These are phyloP conservation scores for Pseudotsuga menziesii DNA, from an alignment of 75 land plant genomes.

Conservation along the genomic window DNA sequence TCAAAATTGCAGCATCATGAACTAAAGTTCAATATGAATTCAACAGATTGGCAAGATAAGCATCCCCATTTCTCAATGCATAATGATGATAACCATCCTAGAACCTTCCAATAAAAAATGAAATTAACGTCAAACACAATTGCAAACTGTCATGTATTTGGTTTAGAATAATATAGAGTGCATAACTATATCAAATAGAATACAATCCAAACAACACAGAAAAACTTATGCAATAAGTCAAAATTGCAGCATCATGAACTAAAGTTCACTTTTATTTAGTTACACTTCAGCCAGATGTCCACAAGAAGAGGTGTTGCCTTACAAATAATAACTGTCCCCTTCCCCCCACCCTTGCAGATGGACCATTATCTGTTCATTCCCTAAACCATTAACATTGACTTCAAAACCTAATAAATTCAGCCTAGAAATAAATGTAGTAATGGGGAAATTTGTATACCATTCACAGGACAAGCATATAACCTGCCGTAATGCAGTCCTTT, in stretches of 20 bases:
- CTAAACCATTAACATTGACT: constrained; percentile 7
- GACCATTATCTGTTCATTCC: not conserved
- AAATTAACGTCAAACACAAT: too few species aligned
- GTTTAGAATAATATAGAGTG: too few species aligned
- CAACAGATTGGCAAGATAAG: too few species aligned
- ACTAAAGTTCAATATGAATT: not conserved
- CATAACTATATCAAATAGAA: not conserved
- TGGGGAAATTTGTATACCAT: not conserved
- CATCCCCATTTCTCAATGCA: too few species aligned
- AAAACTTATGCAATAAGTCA: not conserved
- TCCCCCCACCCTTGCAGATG: not conserved
- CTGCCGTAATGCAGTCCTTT: not conserved
- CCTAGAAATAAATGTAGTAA: constrained; percentile 5
- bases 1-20: not conserved
- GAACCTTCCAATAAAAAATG: too few species aligned
- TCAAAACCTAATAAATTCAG: constrained; percentile 12
- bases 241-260: not conserved
- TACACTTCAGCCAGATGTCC: not conserved
- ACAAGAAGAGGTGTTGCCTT: not conserved
- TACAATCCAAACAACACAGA: not conserved
- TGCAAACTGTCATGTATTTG: too few species aligned
- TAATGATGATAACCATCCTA: too few species aligned
- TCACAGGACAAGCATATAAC: not conserved
- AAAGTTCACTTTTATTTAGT: not conserved
- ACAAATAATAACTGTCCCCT: not conserved